Base-by-base conservation (phyloP, 768 basidiomycete species). In the Suillus sp. region DNA sequence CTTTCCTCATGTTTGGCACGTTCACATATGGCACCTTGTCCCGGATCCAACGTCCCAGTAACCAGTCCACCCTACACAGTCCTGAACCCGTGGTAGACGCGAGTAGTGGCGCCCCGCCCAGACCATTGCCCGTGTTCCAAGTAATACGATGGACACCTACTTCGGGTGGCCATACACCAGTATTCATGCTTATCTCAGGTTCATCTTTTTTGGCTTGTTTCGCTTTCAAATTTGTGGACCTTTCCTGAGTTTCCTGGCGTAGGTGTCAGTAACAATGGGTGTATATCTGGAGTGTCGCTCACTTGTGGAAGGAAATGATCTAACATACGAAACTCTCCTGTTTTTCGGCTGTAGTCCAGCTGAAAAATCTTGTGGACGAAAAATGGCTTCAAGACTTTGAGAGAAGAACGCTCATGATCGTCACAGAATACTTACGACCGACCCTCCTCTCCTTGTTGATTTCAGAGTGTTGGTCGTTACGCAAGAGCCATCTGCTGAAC, bases 41-140 rank as follows among this genome's bases (percentile, higher is more conserved):
- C 57, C 80, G 84, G 47, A 85, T 77, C 87, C 89, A 96, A 63
- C 87, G 78, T n/a, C 95, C 94, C 68, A 82, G 76, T 18, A 96
- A 70, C 70, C 87, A 85, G 68, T 99, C 96, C 11, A 99, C 82
- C 56, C 96, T 79, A 68, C 91, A 95, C 22, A 99, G 76, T 1
- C 96, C 97, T 10, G 90, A 89, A 6, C 87, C 93, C 14, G 91
- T 93, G 0, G 87, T 91, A 20, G 90, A 90, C 2, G 91, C 95
- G 22, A 96, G 75, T 66, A 94, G 68, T 22, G 77, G 82, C 57
- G 80, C 84, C 22, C 75, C 79, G 22, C 69, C 82, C 1, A 93
- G 79, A 1, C 94, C 94, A 53, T 87, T 87, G 3, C 84, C 86
- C 55, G 79, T 82, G 74, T 97, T 92, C 96, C 96, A 99, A 2